Base-by-base conservation (phyloP, 495 filamentous ascomycete genomes). In the Penicillium dipodomyicola region DNA sequence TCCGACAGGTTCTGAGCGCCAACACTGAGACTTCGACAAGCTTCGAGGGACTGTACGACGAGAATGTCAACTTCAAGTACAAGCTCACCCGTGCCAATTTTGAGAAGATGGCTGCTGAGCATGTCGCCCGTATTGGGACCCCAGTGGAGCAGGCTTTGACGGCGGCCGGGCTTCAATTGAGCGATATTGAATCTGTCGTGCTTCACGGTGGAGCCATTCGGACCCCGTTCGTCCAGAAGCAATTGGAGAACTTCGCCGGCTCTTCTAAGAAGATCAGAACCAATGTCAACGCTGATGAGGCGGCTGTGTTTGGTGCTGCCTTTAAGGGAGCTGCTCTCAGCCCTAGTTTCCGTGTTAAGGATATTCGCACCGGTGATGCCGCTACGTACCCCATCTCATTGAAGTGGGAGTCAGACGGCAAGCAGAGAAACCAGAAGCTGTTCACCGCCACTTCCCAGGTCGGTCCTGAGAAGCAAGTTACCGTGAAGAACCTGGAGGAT, bases 231-330 rank as follows among this genome's bases (percentile, higher is more conserved):
- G 90, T 99, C 7, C 92, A 96, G 67, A 92, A 85, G 71, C 79
- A 88, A 67, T 83, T 99, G 27, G 94, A 97, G 74, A 84, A 83
- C 47, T 68, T 88, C 47, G 81, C 86, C 29, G 88, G 88, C 10
- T 80, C 78, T 15, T 77, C 83, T 6, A 83, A 86, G 49, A 97
- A 96, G 77, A 79, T 99, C 56, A 85, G 90, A 53, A 87, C 87
- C 62, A 97, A 92, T 64, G 95, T 99, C 62, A 99, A 99, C 72
- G 87, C 92, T 27, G 95, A 99, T 69, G 95, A 99, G 75, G 85
- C 95, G 15, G 94, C 95, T 47, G 94, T 96, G 15, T 96, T 99
- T 72, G 95, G 95, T 61, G 95, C 95, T 49, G 91, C 90, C 19
- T 97, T 97, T 80, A 90, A 91, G 67, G 95, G 88, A 29, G 95